Conservation (phyloP, 2,329 filamentous ascomycete species). For the Microcyclospora pomicola region DNA sequence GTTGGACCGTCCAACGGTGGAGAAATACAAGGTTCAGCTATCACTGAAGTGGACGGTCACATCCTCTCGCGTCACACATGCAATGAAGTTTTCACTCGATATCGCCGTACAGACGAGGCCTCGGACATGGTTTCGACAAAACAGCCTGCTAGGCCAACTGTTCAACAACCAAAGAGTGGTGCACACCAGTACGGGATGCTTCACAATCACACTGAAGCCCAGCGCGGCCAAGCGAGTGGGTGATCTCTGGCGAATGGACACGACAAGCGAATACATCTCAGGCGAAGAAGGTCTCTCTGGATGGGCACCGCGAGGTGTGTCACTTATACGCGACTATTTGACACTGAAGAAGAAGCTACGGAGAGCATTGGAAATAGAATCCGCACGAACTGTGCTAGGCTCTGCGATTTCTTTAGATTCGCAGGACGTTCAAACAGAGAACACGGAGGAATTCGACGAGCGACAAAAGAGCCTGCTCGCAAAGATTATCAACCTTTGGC, state of each 20-base stretch:
- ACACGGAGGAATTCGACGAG: slow-evolving; percentile 11
- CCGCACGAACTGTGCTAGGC: slow-evolving; percentile 49
- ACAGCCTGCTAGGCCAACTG: slow-evolving; percentile 73
- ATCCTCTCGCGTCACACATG: slow-evolving; percentile 70
- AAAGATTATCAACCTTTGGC: slow-evolving; percentile 53
- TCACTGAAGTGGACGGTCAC: slow-evolving; percentile 73
- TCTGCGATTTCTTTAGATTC: slow-evolving; percentile 29
- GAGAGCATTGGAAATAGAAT: slow-evolving; percentile 67
- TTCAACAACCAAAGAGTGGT: slow-evolving; percentile 79
- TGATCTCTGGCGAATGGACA: slow-evolving; percentile 94
- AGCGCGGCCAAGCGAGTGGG: slow-evolving; percentile 81
- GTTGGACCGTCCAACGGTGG: slow-evolving; percentile 84
- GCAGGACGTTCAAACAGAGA: slow-evolving; percentile 9
- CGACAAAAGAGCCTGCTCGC: slow-evolving; percentile 30
- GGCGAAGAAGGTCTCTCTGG: slow-evolving; percentile 75
- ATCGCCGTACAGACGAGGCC: slow-evolving; percentile 72
- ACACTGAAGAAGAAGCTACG: slow-evolving; percentile 56
- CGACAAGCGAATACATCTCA: slow-evolving; percentile 87
- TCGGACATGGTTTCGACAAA: slow-evolving; percentile 69
- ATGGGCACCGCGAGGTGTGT: slow-evolving; percentile 84
- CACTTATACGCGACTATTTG: slow-evolving; percentile 79
- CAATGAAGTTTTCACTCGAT: slow-evolving; percentile 75
- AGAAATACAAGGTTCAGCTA: slow-evolving; percentile 84
- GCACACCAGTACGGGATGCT: slow-evolving; percentile 74
- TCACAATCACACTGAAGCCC: slow-evolving; percentile 73